Evolutionary conservation across 140 eudicot genomes (phyloP), one percentile per base, ranked within the genome.

Genomic region (Stevia rebaudiana): DNA sequence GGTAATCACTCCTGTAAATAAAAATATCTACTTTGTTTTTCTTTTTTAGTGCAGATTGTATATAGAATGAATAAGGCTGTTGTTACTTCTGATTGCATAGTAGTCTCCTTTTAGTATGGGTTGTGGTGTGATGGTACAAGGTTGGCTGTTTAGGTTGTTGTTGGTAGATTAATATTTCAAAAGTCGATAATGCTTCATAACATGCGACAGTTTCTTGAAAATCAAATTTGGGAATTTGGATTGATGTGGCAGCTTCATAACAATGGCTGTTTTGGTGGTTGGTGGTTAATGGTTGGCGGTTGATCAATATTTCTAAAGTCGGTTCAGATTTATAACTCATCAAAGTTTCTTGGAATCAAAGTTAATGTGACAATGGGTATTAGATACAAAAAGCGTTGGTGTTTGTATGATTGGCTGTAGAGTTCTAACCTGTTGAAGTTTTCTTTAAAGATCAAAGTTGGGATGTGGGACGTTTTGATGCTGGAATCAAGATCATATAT

Each of bases 1-100:
- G 61, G 17, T 16, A 33, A 21, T 21, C 75, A 67, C 83, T 80
- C 83, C 74, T 82, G 94, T 84, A 87, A 75, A 81, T 87, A 82
- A 80, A 68, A 49, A 74, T 69, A 41, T 49, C 69, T 68, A 50
- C 80, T 73, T 76, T 48, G 44, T 41, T 63, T 24, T 57, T 23
- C 39, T 39, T 48, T 25, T 48, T 67, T 80, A 74, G 69, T 69
- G 67, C 78, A 78, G 94, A 39, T 36, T 79, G 87, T 86, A 71
- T 83, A 80, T 76, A 63, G 58, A 54, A 57, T 55, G 68, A 90
- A 70, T 71, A 61, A 63, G 79, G 62, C 54, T 35, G 44, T 59
- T 55, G 82, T 56, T 68, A 68, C 65, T 68, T 59, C 65, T n/a
- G 46, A 55, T 76, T 77, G 41, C 67, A 28, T 60, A 50, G 50